These are phyloP conservation scores for Escovopsis sp. DNA, from an alignment of 2,329 filamentous ascomycete genomes.

Conservation along the genomic window DNA sequence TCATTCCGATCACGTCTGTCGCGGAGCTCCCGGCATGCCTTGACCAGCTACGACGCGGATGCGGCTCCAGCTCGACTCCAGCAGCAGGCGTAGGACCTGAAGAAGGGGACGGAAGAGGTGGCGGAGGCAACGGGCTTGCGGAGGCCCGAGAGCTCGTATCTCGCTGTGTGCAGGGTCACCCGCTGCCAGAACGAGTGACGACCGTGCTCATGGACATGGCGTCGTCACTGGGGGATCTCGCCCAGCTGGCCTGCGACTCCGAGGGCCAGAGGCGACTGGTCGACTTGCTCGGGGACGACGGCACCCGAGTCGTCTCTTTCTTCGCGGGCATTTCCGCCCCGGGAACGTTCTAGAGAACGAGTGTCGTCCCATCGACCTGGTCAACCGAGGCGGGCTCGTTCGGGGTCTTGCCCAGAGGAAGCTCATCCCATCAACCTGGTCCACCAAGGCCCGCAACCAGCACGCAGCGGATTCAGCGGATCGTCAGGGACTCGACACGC, in stretches of 20 bases:
- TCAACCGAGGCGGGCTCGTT: too few relatives aligned
- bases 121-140: neutral
- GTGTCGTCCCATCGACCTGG: too few relatives aligned
- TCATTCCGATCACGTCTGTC: slow-evolving; percentile 26
- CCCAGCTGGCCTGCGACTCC: slow-evolving; percentile 8
- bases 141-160: slow-evolving; percentile 7
- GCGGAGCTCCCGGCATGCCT: slow-evolving; percentile 22
- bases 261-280: slow-evolving; percentile 10
- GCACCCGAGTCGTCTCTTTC: slow-evolving; percentile 15
- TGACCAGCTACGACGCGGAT: slow-evolving; percentile 20
- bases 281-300: slow-evolving; percentile 17
- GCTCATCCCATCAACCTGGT: too few relatives aligned
- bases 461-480: too few relatives aligned
- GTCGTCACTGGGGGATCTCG: slow-evolving; percentile 13
- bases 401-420: too few relatives aligned
- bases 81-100: too few relatives aligned
- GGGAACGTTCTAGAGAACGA: too few relatives aligned
- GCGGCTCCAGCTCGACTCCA: neutral
- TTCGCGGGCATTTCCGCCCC: too few relatives aligned
- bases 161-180: slow-evolving; percentile 14
- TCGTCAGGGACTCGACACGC: too few relatives aligned
- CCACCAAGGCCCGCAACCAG: too few relatives aligned
- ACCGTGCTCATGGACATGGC: slow-evolving; percentile 16
- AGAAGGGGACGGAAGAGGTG: too few relatives aligned
- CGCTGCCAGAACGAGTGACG: slow-evolving; percentile 11